A percentile compares a stretch with the other conserved stretches of the same genome.
Evolutionary conservation across 176 grass and related monocot species (phyloP).

Genomic region (Aegilops speltoides): DNA sequence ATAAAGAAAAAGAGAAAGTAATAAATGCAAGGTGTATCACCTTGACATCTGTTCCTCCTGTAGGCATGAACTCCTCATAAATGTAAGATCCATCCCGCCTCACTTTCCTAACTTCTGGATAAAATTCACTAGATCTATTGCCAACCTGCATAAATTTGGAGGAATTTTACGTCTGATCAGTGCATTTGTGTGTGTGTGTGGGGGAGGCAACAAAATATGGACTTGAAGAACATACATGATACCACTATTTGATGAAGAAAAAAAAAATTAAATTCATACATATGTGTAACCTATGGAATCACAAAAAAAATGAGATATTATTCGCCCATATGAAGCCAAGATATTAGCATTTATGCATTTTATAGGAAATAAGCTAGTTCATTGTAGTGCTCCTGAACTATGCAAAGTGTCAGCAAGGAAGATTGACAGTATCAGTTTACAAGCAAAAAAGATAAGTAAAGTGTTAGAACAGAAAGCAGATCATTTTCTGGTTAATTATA

Average conservation of each 20-base stretch:
- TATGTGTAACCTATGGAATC: conserved; percentile 11
- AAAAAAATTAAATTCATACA: conserved; percentile 14
- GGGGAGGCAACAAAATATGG: not conserved
- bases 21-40: conserved; percentile 35
- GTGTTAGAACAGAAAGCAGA: conserved; percentile 22
- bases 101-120: conserved; percentile 87
- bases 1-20: not conserved
- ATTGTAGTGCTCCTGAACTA: conserved; percentile 1
- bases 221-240: not conserved
- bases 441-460: conserved; percentile 4
- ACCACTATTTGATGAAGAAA: conserved; percentile 1
- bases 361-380: not conserved
- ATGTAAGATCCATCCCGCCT: conserved; percentile 94
- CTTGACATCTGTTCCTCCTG: conserved; percentile 98
- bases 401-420: conserved; percentile 9
- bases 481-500: conserved; percentile 14
- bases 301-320: not conserved
- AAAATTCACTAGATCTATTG: conserved; percentile 92
- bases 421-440: not conserved
- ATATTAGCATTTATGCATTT: not conserved
- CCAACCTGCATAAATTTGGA: conserved; percentile 63
- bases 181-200: not conserved
- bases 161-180: not conserved
- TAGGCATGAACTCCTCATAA: conserved; percentile 98
- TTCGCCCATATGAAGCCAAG: conserved; percentile 8